phyloP scores from a whole-genome alignment of 2,329 filamentous ascomycete species.

The Phialophora expanda region DNA sequence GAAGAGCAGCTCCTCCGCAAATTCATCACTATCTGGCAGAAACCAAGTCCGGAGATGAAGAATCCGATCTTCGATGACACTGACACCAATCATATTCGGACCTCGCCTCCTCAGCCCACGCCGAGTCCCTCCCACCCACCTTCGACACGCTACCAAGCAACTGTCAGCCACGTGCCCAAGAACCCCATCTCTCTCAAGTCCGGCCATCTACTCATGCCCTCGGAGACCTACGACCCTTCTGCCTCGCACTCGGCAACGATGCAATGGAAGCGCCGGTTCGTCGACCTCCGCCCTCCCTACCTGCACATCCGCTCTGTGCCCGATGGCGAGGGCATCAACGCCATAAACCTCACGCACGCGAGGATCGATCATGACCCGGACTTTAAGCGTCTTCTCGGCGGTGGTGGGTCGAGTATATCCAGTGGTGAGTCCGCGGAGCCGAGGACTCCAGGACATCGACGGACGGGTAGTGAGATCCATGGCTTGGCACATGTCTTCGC shows the following conservation, averaged over 20 bases:
- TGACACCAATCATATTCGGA: constrained; percentile 49
- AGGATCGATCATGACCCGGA: constrained; percentile 92
- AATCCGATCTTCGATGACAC: constrained; percentile 52
- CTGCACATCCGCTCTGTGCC: constrained; percentile 84
- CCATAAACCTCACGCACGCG: constrained; percentile 86
- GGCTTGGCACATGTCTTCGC: constrained; percentile 80
- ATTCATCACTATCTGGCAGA: constrained; percentile 40
- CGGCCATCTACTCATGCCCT: constrained; percentile 84
- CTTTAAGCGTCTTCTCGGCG: constrained; percentile 75
- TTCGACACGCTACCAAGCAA: constrained; percentile 72
- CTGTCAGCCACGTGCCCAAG: constrained; percentile 77
- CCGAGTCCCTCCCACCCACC: constrained; percentile 44
- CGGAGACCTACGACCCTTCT: constrained; percentile 61
- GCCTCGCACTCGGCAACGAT: constrained; percentile 59
- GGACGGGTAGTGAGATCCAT: constrained; percentile 42
- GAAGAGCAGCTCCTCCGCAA: constrained; percentile 50
- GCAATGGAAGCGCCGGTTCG: constrained; percentile 88
- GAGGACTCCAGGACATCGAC: constrained; percentile 40
- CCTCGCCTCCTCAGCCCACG: constrained; percentile 24
- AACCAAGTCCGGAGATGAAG: constrained; percentile 44
- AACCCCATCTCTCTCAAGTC: constrained; percentile 82
- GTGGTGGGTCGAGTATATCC: constrained; percentile 39
- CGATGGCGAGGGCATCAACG: constrained; percentile 86
- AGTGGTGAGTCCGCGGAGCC: constrained; percentile 31
- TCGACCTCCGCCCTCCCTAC: constrained; percentile 89